Evolutionary conservation across 2,329 filamentous ascomycete genomes (phyloP), one percentile per base, ranked within the genome.

Genomic region (Trichoderma sp.): DNA sequence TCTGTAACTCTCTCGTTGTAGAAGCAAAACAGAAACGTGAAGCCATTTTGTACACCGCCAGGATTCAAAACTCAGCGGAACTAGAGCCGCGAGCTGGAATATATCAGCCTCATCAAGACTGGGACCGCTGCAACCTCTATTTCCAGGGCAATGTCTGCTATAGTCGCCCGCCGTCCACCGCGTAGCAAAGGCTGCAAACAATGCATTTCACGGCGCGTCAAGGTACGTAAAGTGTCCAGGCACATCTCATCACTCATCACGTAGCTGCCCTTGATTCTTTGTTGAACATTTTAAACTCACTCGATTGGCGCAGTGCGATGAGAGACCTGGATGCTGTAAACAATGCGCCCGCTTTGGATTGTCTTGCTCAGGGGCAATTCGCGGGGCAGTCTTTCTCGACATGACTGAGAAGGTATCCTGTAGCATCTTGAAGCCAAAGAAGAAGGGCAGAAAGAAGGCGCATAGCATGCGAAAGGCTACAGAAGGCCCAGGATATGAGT

Each of bases 121-220:
- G 46, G 24, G 46, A 2, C n/a, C 2, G 2, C 46, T 24, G 4
- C n/a, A 49, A 13, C 46, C 37, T 18, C 13, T 10, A 16, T 26
- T 16, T 26, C 11, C 26, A 18, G 0, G 2, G 11, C 6, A 4
- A 66, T 66, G 63, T 49, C 63, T 14, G 16, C 63, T 6, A 34
- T 34, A 6, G 11, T 16, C 16, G 32, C 30, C 32, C 66, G 49
- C 46, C 56, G 66, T 6, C 56, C 52, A 26, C 58, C 66, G 30
- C 66, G 66, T 34, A 68, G 66, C 46, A 68, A 59, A 43, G 66
- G 66, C 32, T 68, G 66, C 28, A 30, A 68, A 16, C 66, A 68
- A 11, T 68, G 66, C 14, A 39, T 68, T 46, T 43, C 24, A 34
- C 56, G 66, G 18, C 66, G 58, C 58, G 34, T 68, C 32, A 68